Conservation (phyloP, 805 yeast genomes). For the Candida loeiensis region DNA sequence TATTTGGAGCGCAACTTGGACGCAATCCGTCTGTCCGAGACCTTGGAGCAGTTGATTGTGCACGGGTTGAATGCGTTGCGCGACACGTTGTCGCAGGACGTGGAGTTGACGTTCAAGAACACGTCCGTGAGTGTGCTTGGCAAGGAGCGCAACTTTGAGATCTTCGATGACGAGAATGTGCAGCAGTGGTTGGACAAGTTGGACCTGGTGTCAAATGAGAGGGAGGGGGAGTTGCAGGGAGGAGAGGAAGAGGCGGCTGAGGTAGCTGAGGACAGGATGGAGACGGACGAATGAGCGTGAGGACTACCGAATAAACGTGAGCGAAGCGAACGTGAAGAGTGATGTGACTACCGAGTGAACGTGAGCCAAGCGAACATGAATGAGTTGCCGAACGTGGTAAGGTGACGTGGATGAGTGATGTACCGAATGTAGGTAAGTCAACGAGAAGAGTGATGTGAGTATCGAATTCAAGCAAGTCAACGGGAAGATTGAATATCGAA, state of each 20-base stretch:
- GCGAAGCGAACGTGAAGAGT: neutral
- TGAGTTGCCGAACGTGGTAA: too few relatives aligned
- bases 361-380: too few relatives aligned
- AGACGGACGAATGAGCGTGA: constrained; percentile 9
- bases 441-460: too few relatives aligned
- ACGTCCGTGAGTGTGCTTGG: constrained; percentile 95
- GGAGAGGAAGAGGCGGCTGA: constrained; percentile 20
- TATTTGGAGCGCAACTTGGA: constrained; percentile 85
- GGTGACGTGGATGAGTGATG: too few relatives aligned
- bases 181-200: constrained; percentile 76
- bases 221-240: constrained; percentile 44
- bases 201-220: constrained; percentile 59
- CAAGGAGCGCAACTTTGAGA: constrained; percentile 63
- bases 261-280: constrained; percentile 10
- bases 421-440: too few relatives aligned
- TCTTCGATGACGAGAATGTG: constrained; percentile 85
- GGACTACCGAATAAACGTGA: neutral
- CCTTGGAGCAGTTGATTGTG: constrained; percentile 70
- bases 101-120: constrained; percentile 78
- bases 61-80: constrained; percentile 88
- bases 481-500: too few relatives aligned
- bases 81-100: constrained; percentile 92
- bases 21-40: constrained; percentile 53
- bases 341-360: neutral
- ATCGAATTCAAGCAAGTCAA: too few relatives aligned